Percentiles rank a stretch among this genome's conserved stretches.
Conservation (phyloP, 148 eudicot genomes). For the Dysphania ambrosioides region DNA sequence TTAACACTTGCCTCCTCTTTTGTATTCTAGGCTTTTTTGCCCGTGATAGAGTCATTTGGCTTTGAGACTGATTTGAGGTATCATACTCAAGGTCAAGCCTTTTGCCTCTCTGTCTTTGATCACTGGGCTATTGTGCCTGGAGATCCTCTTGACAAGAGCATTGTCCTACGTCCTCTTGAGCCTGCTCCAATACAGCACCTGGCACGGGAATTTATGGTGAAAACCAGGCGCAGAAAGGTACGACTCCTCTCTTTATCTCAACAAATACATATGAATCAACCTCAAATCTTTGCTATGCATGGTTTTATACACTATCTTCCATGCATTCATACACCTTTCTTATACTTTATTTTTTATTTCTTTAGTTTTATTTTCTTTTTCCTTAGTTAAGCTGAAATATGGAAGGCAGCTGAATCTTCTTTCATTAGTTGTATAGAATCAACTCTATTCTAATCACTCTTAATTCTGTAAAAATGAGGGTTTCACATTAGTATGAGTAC, state of each 20-base stretch:
- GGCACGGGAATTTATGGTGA: slow-evolving; percentile 98
- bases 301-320: too few relatives aligned
- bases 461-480: too few relatives aligned
- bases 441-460: too few relatives aligned
- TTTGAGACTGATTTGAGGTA: slow-evolving; percentile 98
- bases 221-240: slow-evolving; percentile 99
- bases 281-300: too few relatives aligned
- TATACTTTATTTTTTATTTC: too few relatives aligned
- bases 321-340: too few relatives aligned
- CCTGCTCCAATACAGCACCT: slow-evolving; percentile 94
- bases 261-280: too few relatives aligned
- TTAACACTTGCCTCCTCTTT: not conserved
- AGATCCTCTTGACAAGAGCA: slow-evolving; percentile 92
- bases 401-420: too few relatives aligned
- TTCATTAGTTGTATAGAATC: too few relatives aligned
- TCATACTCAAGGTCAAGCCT: slow-evolving; percentile 99
- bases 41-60: slow-evolving; percentile 95
- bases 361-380: too few relatives aligned
- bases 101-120: slow-evolving; percentile 82
- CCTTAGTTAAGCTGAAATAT: too few relatives aligned
- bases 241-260: not conserved
- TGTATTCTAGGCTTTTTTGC: slow-evolving; percentile 69
- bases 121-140: slow-evolving; percentile 99
- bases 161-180: slow-evolving; percentile 87
- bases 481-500: too few relatives aligned